These are phyloP conservation scores for Stephania yunnanensis DNA, from an alignment of 164 flowering plant species.

Conservation along the genomic window DNA sequence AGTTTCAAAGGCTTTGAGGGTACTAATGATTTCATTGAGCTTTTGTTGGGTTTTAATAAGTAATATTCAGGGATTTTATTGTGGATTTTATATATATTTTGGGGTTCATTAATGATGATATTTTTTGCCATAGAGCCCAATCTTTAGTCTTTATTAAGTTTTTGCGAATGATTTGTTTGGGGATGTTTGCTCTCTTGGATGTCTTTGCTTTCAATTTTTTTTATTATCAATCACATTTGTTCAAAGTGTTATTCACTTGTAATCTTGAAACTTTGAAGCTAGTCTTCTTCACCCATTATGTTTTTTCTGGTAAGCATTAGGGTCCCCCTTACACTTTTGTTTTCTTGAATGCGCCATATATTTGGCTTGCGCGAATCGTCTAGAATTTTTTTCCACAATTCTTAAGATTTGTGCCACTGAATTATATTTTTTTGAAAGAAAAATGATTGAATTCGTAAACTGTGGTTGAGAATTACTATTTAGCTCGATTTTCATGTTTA, in stretches of 20 bases:
- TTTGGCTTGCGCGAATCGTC: not conserved
- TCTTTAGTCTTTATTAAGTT: not conserved
- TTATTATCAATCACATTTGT: too few relatives aligned
- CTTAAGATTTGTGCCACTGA: not conserved
- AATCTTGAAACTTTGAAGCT: not conserved
- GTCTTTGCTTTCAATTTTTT: too few relatives aligned
- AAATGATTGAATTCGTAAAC: not conserved
- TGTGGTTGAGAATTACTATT: too few relatives aligned
- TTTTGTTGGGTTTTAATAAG: too few relatives aligned
- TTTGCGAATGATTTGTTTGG: too few relatives aligned
- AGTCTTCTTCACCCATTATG: not conserved
- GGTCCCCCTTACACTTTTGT: not conserved
- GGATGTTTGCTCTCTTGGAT: too few relatives aligned
- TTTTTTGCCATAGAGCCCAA: too few relatives aligned
- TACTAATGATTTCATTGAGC: too few relatives aligned
- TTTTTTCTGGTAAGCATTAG: not conserved
- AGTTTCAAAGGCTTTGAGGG: too few relatives aligned
- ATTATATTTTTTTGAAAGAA: not conserved
- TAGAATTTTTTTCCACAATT: not conserved
- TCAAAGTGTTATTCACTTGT: not conserved
- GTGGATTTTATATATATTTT: too few relatives aligned
- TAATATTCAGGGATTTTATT: too few relatives aligned
- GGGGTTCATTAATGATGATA: too few relatives aligned
- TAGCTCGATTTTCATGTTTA: not conserved
- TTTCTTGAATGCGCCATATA: not conserved